Conservation (phyloP, 225 moss, liverwort and hornwort genomes). For the Physcomitrellopsis africana region DNA sequence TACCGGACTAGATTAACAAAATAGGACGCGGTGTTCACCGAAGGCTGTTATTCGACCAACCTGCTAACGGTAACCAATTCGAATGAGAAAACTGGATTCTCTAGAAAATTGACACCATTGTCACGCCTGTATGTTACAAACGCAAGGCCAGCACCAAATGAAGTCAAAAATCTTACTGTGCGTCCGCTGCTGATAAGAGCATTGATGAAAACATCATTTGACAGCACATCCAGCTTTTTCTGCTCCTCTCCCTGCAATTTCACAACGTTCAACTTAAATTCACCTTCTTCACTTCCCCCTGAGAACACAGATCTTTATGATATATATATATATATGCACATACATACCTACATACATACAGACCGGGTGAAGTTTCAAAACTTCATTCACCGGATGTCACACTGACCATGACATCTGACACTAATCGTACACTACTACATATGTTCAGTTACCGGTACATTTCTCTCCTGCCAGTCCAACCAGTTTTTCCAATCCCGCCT, state of each 20-base stretch:
- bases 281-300: too few species aligned
- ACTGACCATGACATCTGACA: neutral
- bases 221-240: slow-evolving; percentile 74
- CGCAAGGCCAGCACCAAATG: neutral
- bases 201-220: slow-evolving; percentile 75
- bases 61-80: neutral
- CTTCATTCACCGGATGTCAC: neutral
- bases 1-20: neutral
- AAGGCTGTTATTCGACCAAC: neutral
- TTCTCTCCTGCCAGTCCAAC: slow-evolving; percentile 72
- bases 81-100: too few species aligned
- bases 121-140: too few species aligned
- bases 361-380: too few species aligned
- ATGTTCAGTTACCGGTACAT: slow-evolving; percentile 54
- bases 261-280: neutral
- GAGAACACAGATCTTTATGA: too few species aligned
- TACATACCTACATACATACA: too few species aligned
- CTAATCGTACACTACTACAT: neutral
- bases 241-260: slow-evolving; percentile 73
- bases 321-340: too few species aligned
- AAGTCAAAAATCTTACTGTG: slow-evolving; percentile 44
- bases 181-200: slow-evolving; percentile 71
- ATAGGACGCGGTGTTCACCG: too few species aligned
- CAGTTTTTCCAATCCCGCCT: slow-evolving; percentile 74
- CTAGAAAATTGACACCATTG: too few species aligned